phyloP scores from a whole-genome alignment of 768 basidiomycete species.

The Pseudohyphozyma bogoriensis region DNA sequence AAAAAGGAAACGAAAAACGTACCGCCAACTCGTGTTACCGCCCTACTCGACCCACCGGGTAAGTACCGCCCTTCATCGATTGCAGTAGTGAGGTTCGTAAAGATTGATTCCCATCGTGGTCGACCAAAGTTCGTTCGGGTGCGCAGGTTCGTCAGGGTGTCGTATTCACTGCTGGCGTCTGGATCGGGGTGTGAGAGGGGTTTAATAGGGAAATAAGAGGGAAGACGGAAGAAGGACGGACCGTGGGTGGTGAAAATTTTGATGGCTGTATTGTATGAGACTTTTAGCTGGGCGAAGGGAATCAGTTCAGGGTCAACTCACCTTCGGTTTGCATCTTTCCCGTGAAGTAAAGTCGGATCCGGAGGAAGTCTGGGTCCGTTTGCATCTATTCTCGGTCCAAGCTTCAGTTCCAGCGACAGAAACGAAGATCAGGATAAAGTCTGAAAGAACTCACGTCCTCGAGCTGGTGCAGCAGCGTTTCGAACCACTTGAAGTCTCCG shows the following conservation, averaged over 20 bases:
- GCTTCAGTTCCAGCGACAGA: no score
- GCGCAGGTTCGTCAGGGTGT: slow-evolving; percentile 77
- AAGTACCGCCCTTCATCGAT: slow-evolving; percentile 73
- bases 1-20: background rate
- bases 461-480: slow-evolving; percentile 72
- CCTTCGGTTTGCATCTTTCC: slow-evolving; percentile 72
- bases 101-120: slow-evolving; percentile 82
- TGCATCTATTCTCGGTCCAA: no score
- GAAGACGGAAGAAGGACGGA: background rate
- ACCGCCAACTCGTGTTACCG: slow-evolving; percentile 60
- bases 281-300: no score
- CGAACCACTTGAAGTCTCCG: slow-evolving; percentile 98
- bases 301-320: no score
- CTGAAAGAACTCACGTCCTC: no score
- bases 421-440: no score
- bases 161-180: slow-evolving; percentile 67
- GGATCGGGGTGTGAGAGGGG: background rate
- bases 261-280: no score
- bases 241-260: slow-evolving; percentile 83
- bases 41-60: slow-evolving; percentile 61
- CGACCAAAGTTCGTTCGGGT: slow-evolving; percentile 88
- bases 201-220: background rate
- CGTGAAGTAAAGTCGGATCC: slow-evolving; percentile 82
- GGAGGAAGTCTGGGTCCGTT: slow-evolving; percentile 73
- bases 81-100: slow-evolving; percentile 58